phyloP scores from a whole-genome alignment of 2,329 filamentous ascomycete species.

The Lasiodiplodia hormozganensis region DNA sequence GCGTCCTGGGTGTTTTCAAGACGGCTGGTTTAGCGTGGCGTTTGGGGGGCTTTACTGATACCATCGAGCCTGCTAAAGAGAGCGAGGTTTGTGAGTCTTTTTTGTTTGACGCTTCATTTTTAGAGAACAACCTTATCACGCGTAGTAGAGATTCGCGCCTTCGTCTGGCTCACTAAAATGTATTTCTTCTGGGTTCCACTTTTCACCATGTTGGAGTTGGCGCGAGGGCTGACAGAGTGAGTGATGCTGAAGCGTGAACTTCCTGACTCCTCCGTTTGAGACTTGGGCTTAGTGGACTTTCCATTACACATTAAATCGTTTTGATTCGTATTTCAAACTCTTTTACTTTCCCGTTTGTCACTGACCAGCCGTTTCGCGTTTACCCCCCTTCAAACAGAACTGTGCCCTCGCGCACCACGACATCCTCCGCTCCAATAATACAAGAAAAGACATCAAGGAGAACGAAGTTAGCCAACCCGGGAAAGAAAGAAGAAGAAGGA shows the following conservation, averaged over 20 bases:
- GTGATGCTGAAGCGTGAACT: too few species aligned
- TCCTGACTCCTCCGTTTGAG: too few species aligned
- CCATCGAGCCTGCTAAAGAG: not conserved
- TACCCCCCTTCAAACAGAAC: not conserved
- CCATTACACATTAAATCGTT: not conserved
- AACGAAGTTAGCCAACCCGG: not conserved
- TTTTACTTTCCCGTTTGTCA: not conserved
- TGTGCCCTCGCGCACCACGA: too few species aligned
- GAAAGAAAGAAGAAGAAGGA: too few species aligned
- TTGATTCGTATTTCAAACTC: not conserved
- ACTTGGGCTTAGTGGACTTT: not conserved
- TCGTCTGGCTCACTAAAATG: not conserved
- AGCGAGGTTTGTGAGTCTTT: not conserved
- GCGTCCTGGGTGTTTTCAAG: not conserved
- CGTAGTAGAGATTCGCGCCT: not conserved
- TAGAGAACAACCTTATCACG: not conserved
- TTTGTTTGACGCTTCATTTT: not conserved
- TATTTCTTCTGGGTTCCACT: not conserved
- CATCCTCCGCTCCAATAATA: not conserved
- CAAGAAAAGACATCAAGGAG: not conserved
- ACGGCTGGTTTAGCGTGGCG: constrained; percentile 15
- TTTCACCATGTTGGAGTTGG: not conserved
- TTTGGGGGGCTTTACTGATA: constrained; percentile 12
- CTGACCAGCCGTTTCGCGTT: too few species aligned
- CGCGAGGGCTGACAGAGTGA: not conserved